Evolutionary conservation across 2,329 filamentous ascomycete genomes (phyloP).

Genomic region (Tolypocladium inflatum): DNA sequence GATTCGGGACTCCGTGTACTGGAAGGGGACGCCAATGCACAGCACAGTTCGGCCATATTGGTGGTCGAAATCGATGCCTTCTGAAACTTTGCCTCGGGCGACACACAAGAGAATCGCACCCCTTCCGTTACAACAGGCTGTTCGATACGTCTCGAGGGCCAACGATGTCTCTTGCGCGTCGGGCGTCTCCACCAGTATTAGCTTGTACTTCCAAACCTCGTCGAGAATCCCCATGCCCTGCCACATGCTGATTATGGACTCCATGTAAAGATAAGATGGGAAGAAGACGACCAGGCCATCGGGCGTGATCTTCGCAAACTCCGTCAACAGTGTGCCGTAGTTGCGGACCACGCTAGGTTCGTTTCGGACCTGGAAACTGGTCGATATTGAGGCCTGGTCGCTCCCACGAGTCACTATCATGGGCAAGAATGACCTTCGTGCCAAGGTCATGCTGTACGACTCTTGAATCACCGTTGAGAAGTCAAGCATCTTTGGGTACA

Average conservation of each 20-base stretch:
- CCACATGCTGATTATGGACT: conserved; percentile 98
- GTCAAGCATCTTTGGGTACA: conserved; percentile 98
- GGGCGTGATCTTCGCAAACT: conserved; percentile 92
- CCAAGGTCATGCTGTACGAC: conserved; percentile 95
- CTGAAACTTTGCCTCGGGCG: conserved; percentile 91
- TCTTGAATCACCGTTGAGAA: conserved; percentile 91
- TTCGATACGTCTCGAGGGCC: conserved; percentile 91
- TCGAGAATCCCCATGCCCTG: conserved; percentile 97
- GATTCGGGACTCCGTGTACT: conserved; percentile 96
- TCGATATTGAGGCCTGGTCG: conserved; percentile 88
- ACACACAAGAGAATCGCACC: conserved; percentile 91
- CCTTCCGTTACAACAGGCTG: conserved; percentile 92
- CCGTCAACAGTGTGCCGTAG: conserved; percentile 85
- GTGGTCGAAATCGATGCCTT: conserved; percentile 98
- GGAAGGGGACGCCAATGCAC: conserved; percentile 94
- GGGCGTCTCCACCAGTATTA: conserved; percentile 94
- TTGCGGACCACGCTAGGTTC: conserved; percentile 96
- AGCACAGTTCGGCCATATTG: conserved; percentile 94
- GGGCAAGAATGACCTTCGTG: conserved; percentile 86
- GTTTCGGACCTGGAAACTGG: conserved; percentile 89
- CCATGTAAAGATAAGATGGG: conserved; percentile 97
- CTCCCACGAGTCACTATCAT: conserved; percentile 96
- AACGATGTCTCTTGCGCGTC: conserved; percentile 95
- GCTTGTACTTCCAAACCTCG: conserved; percentile 97
- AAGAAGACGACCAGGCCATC: conserved; percentile 99